Conservation (phyloP, 805 yeast genomes). For the Saccharomyces eubayanus region DNA sequence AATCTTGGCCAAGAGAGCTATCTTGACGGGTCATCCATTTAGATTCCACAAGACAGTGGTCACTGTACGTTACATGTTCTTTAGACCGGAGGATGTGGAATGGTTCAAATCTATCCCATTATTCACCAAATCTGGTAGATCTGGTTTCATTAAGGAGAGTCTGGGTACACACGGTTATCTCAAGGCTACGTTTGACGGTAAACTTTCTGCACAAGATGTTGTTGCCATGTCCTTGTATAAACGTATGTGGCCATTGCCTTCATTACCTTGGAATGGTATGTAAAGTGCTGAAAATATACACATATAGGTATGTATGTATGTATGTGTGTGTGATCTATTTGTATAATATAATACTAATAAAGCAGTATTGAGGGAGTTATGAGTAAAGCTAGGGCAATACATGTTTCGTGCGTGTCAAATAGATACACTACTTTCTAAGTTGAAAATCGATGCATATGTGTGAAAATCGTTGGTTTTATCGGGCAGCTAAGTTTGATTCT, state of each 20-base stretch:
- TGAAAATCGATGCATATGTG: not conserved
- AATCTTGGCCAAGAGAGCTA: slow-evolving; percentile 76
- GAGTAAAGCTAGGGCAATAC: not conserved
- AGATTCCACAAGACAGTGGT: slow-evolving; percentile 89
- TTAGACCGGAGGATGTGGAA: slow-evolving; percentile 78
- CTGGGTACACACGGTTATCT: slow-evolving; percentile 98
- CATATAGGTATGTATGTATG: not conserved
- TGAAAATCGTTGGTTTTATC: not conserved
- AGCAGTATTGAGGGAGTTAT: not conserved
- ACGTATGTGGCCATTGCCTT: slow-evolving; percentile 78
- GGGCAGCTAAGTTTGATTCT: not conserved
- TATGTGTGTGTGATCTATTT: not conserved
- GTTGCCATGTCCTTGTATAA: slow-evolving; percentile 90
- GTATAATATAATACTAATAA: not conserved
- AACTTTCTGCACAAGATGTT: slow-evolving; percentile 82
- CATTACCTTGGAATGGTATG: slow-evolving; percentile 26
- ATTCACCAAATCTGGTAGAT: slow-evolving; percentile 85
- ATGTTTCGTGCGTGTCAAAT: not conserved
- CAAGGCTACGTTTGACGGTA: slow-evolving; percentile 91
- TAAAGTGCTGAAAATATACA: not conserved
- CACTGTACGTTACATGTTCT: slow-evolving; percentile 95
- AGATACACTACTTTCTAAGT: not conserved
- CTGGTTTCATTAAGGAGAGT: slow-evolving; percentile 90
- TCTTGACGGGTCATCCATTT: slow-evolving; percentile 89
- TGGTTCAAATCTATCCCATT: slow-evolving; percentile 88